Base-by-base conservation (phyloP, 371 early-diverging fungal genomes). In the Mortierella sp. region DNA sequence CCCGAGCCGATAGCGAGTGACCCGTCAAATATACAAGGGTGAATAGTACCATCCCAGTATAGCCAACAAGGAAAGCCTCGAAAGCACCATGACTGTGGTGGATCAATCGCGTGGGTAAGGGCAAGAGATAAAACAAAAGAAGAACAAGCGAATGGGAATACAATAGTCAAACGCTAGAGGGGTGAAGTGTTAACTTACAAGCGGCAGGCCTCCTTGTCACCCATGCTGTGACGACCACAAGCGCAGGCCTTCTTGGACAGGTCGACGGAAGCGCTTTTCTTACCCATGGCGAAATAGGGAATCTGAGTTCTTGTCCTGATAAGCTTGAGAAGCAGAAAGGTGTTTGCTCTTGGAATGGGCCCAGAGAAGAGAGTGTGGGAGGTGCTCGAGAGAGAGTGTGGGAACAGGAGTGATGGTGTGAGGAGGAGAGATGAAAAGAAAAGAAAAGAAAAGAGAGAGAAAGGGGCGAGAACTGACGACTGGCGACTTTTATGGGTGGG, bases 141-240 rank as follows among this genome's bases (percentile, higher is more conserved):
- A 30, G 43, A 14, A 19, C 16, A 21, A 43, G 43, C 37, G 3
- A 59, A 7, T 14, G 21, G 19, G 19, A 30, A 58, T 21, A 14
- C 12, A 7, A 58, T 19, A 19, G 45, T 2, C 45, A 19, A 9
- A 19, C n/a, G 7, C 45, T 45, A 1, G 45, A 37, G 19, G 14
- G 14, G 7, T 12, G 12, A 11, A 18, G 15, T 28, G 51, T 5
- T 7, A 21, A 68, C 76, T 76, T 76, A 76, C 72, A 76, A 76
- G 53, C 76, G 76, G 68, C 72, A 76, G 59, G 76, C 68, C 46
- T 71, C 72, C 72, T 76, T 76, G 5, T 76, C 76, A 21, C 76
- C 76, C 62, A 67, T 70, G 47, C 65, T 37, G 67, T 71, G 71
- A 11, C 76, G 76, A 11, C 76, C 76, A 47, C 76, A 76, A 57